A percentile compares a stretch with the other conserved stretches of the same genome.
Conservation (phyloP, 306 rosid genomes). For the Sindora glabra region DNA sequence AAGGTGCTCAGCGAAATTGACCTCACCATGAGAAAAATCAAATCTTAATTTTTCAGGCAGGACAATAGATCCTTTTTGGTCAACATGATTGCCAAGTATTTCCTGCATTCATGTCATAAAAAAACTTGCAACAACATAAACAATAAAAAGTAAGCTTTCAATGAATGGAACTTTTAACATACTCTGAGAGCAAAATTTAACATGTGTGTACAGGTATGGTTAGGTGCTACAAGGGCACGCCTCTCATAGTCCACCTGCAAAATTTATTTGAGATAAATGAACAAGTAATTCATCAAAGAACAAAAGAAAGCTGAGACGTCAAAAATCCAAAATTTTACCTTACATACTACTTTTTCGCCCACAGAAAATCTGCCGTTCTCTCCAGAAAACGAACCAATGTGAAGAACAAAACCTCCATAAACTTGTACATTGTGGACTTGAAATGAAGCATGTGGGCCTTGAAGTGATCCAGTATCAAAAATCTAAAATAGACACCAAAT, state of each 20-base stretch:
- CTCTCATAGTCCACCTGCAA: conserved; percentile 84
- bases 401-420: conserved; percentile 81
- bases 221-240: conserved; percentile 79
- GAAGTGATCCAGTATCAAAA: conserved; percentile 84
- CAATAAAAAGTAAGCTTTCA: background rate
- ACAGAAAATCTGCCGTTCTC: conserved; percentile 50
- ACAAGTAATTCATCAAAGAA: background rate
- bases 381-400: conserved; percentile 61
- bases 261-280: conserved; percentile 1
- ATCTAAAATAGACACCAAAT: conserved; percentile 45
- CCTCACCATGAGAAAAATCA: conserved; percentile 97
- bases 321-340: conserved; percentile 38
- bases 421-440: conserved; percentile 78
- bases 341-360: conserved; percentile 70
- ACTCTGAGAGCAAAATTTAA: conserved; percentile 98
- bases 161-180: conserved; percentile 16
- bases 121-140: background rate
- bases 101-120: conserved; percentile 44
- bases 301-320: background rate
- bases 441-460: conserved; percentile 51
- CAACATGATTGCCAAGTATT: conserved; percentile 84
- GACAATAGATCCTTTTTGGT: conserved; percentile 95
- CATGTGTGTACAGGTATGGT: conserved; percentile 97
- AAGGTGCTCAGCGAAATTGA: too few species aligned
- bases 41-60: conserved; percentile 94